These are phyloP conservation scores for Zoysia matrella DNA, from an alignment of 202 grass and related monocot species.

Conservation along the genomic window DNA sequence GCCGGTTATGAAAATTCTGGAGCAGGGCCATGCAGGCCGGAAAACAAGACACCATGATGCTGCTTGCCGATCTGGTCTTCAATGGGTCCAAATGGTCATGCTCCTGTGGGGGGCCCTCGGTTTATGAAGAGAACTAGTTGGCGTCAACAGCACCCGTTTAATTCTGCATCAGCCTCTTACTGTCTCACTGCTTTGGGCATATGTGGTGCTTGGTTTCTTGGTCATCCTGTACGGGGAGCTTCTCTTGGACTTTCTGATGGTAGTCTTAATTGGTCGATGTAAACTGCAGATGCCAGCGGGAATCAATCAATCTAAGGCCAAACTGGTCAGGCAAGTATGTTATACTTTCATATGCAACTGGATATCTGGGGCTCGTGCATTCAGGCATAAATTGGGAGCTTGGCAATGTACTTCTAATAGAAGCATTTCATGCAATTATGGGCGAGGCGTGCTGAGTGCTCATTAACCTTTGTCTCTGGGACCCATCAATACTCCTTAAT, in stretches of 20 bases:
- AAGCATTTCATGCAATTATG: constrained; percentile 18
- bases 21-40: no score
- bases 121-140: no score
- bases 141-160: constrained; percentile 26
- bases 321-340: not conserved
- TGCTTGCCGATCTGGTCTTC: no score
- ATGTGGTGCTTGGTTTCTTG: constrained; percentile 21
- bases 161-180: not conserved
- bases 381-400: not conserved
- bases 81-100: no score
- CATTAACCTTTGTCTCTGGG: not conserved
- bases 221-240: constrained; percentile 1
- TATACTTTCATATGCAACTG: not conserved
- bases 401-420: not conserved
- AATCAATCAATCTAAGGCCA: not conserved
- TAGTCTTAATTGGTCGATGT: constrained; percentile 10
- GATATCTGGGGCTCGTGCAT: not conserved
- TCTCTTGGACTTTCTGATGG: not conserved
- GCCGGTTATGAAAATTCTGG: no score
- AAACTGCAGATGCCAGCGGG: constrained; percentile 4
- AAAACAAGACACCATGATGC: no score
- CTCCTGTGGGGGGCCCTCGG: no score
- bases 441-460: not conserved
- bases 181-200: not conserved
- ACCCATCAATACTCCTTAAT: not conserved